Evolutionary conservation across 176 grass and related monocot species (phyloP).

Genomic region (Cymbopogon citratus): DNA sequence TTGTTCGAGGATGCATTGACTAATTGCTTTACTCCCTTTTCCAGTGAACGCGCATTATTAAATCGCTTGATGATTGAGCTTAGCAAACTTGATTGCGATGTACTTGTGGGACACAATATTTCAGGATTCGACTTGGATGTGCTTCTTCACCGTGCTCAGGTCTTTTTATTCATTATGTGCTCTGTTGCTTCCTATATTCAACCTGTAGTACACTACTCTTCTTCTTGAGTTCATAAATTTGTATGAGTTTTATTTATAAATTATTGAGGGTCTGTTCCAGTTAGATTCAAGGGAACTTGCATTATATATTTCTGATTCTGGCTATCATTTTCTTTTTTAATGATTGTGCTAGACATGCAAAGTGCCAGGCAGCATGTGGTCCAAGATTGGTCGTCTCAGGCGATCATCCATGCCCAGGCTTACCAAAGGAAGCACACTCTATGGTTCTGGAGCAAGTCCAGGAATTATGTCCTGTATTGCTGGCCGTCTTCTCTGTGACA

Average conservation of each 20-base stretch:
- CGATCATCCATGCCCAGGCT: constrained; percentile 83
- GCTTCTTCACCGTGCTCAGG: constrained; percentile 92
- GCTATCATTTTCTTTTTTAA: background rate
- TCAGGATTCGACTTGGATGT: constrained; percentile 96
- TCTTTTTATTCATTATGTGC: constrained; percentile 25
- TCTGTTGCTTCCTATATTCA: background rate
- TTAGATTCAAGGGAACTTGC: background rate
- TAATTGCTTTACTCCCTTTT: constrained; percentile 33
- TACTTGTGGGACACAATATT: constrained; percentile 99
- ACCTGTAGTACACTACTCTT: background rate
- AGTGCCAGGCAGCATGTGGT: constrained; percentile 86
- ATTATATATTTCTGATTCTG: background rate
- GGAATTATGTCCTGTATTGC: constrained; percentile 98
- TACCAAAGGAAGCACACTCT: constrained; percentile 78
- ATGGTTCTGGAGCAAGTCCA: constrained; percentile 91
- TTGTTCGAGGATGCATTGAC: background rate
- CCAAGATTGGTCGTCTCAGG: constrained; percentile 92
- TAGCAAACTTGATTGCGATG: constrained; percentile 83
- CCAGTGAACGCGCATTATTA: constrained; percentile 88
- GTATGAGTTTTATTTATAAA: constrained; percentile 8
- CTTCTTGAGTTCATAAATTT: constrained; percentile 22
- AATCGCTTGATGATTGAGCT: constrained; percentile 97
- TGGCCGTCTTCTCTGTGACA: constrained; percentile 94
- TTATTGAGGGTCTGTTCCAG: constrained; percentile 1
- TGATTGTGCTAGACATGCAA: constrained; percentile 64